phyloP scores from a whole-genome alignment of 306 rosid species.

The Prunus persica region Prunus_persica_NCBIv2 NC_034009.1:11162501-11163000 shows the following conservation, averaged over 20 bases:
- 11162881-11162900: not conserved
- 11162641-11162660: not conserved
- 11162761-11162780: not conserved
- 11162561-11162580: not conserved
- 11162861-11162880: not conserved
- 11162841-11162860: not conserved
- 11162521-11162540: conserved; percentile 66
- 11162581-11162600: not conserved
- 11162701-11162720: not conserved
- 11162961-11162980: not conserved
- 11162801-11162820: not conserved
- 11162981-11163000: not conserved
- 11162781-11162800: not conserved
- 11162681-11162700: not conserved
- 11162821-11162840: not conserved
- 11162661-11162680: not conserved
- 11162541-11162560: conserved; percentile 11
- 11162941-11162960: not conserved
- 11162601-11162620: not conserved
- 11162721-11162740: not conserved
- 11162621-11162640: not conserved
- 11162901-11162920: not conserved
- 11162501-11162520: conserved; percentile 93
- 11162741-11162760: not conserved
- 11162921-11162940: not conserved